Evolutionary conservation across 176 grass and related monocot species (phyloP).

Genomic region (Stipa capillata): DNA sequence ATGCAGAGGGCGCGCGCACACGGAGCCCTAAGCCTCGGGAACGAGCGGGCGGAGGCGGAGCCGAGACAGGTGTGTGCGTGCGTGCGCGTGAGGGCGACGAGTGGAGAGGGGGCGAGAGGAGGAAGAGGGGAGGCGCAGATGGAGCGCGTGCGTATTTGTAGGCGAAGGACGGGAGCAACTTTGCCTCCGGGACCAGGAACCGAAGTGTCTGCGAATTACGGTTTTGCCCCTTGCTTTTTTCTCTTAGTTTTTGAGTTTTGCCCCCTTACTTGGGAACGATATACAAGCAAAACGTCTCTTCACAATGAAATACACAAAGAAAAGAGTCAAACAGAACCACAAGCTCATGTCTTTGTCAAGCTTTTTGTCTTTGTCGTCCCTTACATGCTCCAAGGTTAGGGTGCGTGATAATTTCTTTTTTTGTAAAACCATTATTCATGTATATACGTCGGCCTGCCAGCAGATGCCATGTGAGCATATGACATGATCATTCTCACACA

Average conservation of each 20-base stretch:
- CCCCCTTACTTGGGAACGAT: not conserved
- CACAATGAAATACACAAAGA: not conserved
- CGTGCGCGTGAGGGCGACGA: not conserved
- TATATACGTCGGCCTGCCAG: too few species aligned
- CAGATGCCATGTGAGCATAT: too few species aligned
- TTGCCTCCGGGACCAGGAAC: slow-evolving; percentile 14
- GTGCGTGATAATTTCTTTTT: too few species aligned
- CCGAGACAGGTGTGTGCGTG: slow-evolving; percentile 3
- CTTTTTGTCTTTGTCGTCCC: not conserved
- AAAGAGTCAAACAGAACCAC: not conserved
- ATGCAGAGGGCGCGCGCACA: slow-evolving; percentile 15
- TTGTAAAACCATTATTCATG: too few species aligned
- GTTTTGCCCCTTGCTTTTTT: not conserved
- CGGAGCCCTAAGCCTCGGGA: slow-evolving; percentile 25
- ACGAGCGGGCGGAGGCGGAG: not conserved
- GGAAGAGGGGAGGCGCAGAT: not conserved
- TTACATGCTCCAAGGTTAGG: not conserved
- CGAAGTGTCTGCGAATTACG: not conserved
- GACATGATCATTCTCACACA: too few species aligned
- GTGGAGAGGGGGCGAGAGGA: not conserved
- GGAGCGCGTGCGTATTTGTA: slow-evolving; percentile 52
- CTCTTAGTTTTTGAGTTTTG: not conserved
- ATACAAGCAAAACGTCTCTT: not conserved
- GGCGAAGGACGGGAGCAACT: slow-evolving; percentile 27
- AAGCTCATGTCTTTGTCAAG: not conserved